phyloP scores from a whole-genome alignment of 768 basidiomycete genomes.

The Lentinula aciculospora region DNA sequence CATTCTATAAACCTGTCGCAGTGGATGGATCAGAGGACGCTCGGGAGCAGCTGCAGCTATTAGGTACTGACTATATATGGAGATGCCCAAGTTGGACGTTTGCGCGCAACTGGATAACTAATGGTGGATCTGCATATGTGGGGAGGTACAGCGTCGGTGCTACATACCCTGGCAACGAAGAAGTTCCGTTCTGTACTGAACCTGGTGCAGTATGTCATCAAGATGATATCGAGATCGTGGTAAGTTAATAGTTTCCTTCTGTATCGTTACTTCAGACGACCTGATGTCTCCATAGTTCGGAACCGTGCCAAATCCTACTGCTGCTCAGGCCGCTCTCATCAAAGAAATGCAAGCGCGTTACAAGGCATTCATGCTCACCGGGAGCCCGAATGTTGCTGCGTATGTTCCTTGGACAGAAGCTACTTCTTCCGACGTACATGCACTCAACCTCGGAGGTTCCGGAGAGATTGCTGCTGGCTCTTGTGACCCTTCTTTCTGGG shows the following conservation, averaged over 20 bases:
- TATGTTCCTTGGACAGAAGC: conserved; percentile 50
- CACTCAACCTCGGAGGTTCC: conserved; percentile 56
- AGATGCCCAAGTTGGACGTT: conserved; percentile 70
- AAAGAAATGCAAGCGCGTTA: conserved; percentile 68
- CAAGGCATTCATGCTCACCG: conserved; percentile 55
- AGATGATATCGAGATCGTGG: conserved; percentile 78
- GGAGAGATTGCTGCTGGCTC: conserved; percentile 48
- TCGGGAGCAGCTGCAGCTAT: conserved; percentile 45
- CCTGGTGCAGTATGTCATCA: conserved; percentile 66
- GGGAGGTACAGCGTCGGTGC: conserved; percentile 62
- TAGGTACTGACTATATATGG: conserved; percentile 70
- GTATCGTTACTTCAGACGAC: not conserved
- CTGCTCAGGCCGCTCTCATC: conserved; percentile 52
- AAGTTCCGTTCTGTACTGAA: conserved; percentile 48
- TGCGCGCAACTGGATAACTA: conserved; percentile 56
- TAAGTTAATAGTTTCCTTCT: conserved; percentile 27
- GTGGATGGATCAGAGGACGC: conserved; percentile 34
- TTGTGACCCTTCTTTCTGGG: conserved; percentile 68
- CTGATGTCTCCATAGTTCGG: conserved; percentile 33
- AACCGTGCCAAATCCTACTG: conserved; percentile 48
- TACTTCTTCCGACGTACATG: conserved; percentile 43
- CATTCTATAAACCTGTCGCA: conserved; percentile 36
- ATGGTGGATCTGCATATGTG: conserved; percentile 64
- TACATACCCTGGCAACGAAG: conserved; percentile 65
- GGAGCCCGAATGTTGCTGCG: conserved; percentile 54